Conservation (phyloP, 2,329 filamentous ascomycete genomes). For the Aspergillus fumigatiaffinis region DNA sequence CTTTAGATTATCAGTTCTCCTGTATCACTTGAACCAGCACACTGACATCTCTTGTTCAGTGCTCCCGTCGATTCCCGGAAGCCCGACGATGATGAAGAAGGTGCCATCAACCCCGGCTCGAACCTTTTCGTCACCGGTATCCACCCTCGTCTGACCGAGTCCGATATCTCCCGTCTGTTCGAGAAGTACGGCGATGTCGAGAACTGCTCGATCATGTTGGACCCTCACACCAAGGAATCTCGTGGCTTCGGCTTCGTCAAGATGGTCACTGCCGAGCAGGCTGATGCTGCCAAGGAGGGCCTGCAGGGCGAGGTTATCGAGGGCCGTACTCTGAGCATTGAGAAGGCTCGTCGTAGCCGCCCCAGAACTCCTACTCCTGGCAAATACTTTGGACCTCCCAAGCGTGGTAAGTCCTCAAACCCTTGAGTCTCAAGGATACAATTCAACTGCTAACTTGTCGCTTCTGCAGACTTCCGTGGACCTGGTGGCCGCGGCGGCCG, state of each 20-base stretch:
- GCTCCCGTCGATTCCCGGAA: conserved; percentile 46
- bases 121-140: conserved; percentile 99
- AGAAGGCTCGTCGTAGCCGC: conserved; percentile 93
- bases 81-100: conserved; percentile 62
- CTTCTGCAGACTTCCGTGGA: conserved; percentile 38
- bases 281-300: conserved; percentile 93
- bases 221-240: conserved; percentile 97
- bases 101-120: conserved; percentile 85
- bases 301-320: conserved; percentile 94
- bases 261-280: conserved; percentile 92
- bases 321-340: conserved; percentile 92
- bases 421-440: neutral
- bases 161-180: conserved; percentile 89
- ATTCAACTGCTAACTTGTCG: neutral
- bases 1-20: neutral
- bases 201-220: conserved; percentile 99
- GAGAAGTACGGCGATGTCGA: conserved; percentile 99
- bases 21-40: neutral
- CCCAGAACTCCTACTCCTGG: conserved; percentile 95
- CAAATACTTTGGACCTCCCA: conserved; percentile 98
- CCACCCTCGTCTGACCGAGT: conserved; percentile 83
- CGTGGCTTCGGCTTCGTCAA: conserved; percentile 99
- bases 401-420: conserved; percentile 68
- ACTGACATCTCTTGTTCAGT: conserved; percentile 26
- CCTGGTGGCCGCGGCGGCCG: conserved; percentile 37